Evolutionary conservation across 2,329 filamentous ascomycete genomes (phyloP).

Genomic region (Diaporthe aspalathi): DNA sequence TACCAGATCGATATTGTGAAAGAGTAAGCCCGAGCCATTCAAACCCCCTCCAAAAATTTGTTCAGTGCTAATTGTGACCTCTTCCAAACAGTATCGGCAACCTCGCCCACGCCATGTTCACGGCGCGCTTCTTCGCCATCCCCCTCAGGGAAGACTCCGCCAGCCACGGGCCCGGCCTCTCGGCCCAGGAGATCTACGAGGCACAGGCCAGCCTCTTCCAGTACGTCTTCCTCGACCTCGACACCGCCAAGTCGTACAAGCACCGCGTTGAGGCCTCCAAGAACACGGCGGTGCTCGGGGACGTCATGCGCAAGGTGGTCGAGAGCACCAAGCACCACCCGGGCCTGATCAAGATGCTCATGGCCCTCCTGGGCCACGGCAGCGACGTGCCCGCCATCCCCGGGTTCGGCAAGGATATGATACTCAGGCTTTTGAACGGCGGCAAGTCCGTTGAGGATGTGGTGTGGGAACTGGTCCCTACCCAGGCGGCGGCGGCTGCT

Average conservation of each 20-base stretch:
- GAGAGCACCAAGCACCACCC: slow-evolving; percentile 3
- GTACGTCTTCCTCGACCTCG: slow-evolving; percentile 9
- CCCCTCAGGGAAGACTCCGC: not conserved
- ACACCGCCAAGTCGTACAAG: slow-evolving; percentile 9
- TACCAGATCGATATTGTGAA: slow-evolving; percentile 6
- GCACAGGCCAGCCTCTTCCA: not conserved
- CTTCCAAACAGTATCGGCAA: not conserved
- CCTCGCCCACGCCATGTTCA: slow-evolving; percentile 2
- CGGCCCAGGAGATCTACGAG: not conserved
- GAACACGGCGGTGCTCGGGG: not conserved
- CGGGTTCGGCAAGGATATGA: not conserved
- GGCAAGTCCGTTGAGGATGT: slow-evolving; percentile 1
- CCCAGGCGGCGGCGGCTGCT: not conserved
- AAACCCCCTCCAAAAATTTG: rapidly evolving
- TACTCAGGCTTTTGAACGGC: not conserved
- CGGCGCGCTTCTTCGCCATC: slow-evolving; percentile 1
- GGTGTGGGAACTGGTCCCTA: slow-evolving; percentile 2
- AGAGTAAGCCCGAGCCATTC: not conserved
- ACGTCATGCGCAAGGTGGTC: not conserved
- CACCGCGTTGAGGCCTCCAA: not conserved
- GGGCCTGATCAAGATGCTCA: slow-evolving; percentile 4
- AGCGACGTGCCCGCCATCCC: not conserved
- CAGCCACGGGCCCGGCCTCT: not conserved
- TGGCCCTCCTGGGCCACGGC: not conserved
- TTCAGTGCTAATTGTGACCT: not conserved